Base-by-base conservation (phyloP, 495 filamentous ascomycete species). In the Penicillium robsamsonii region DNA sequence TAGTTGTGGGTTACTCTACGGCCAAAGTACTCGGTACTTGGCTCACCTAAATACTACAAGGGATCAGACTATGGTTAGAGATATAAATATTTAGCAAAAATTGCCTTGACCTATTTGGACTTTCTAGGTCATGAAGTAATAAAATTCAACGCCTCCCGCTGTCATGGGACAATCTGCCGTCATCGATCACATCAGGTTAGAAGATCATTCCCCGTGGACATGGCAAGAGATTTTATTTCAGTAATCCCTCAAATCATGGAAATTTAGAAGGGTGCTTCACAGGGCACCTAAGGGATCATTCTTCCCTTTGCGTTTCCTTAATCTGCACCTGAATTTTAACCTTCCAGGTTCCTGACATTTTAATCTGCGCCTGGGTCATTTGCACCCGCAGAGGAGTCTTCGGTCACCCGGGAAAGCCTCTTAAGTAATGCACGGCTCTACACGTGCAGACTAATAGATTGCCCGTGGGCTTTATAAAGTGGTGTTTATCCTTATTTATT, bases 391-490 rank as follows among this genome's bases (percentile, higher is more conserved):
- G 27, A 40, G 48, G 53, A 48, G 41, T 29, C 9, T 37, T 46
- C 8, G 42, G 50, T 52, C 48, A 50, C 48, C 37, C 33, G 48
- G 48, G 40, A 30, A 33, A 12, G 4, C 18, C 18, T 45, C 18
- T 37, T 1, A 30, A 17, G 12, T 24, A 13, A 38, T 59, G 46
- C 13, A 15, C 27, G 27, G 41, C 61, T 48, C 18, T 35, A 33
- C 56, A 64, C 51, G 56, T 58, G 61, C 33, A 44, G 42, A 24
- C 27, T 46, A 6, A 11, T 17, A 22, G 48, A 24, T 18, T 18
- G 15, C 13, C 27, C 6, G 31, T 37, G 31, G 38, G 31, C 49
- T 67, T 67, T 62, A 67, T 64, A 64, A 64, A 41, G 33, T 38
- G 24, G 33, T 3, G 22, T 49, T 46, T 46, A 51, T 35, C 20